phyloP scores from a whole-genome alignment of 192 early-diverging fungal genomes.

The Backusella tarrabulga region DNA sequence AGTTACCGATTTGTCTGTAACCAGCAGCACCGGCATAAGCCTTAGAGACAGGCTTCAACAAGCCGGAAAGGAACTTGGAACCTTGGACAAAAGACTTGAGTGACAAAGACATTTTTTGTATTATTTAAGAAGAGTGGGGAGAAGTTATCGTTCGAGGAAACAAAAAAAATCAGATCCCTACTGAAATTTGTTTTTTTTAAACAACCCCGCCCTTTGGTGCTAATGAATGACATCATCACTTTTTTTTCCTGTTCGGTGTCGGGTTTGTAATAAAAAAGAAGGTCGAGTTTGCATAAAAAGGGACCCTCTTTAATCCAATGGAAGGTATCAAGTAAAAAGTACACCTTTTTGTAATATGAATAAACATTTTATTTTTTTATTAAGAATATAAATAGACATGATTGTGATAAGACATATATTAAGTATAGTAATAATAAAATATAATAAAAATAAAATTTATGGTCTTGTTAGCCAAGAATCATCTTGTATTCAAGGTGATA shows the following conservation, averaged over 20 bases:
- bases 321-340: too few species aligned
- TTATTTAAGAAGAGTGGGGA: slow-evolving; percentile 9
- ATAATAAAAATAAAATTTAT: not conserved
- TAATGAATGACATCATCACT: slow-evolving; percentile 1
- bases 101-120: slow-evolving; percentile 34
- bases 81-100: slow-evolving; percentile 51
- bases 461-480: not conserved
- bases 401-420: too few species aligned
- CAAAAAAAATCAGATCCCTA: slow-evolving; percentile 8
- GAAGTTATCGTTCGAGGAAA: slow-evolving; percentile 6
- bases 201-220: not conserved
- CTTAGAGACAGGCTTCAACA: slow-evolving; percentile 61
- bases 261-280: not conserved
- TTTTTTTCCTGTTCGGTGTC: not conserved
- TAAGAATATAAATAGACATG: too few species aligned
- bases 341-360: too few species aligned
- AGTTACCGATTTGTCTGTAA: slow-evolving; percentile 67
- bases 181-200: slow-evolving; percentile 7
- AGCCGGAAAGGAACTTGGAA: slow-evolving; percentile 48
- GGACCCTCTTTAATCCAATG: too few species aligned
- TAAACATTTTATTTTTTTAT: too few species aligned
- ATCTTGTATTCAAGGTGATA: not conserved
- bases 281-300: not conserved
- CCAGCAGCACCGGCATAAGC: slow-evolving; percentile 66
- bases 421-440: too few species aligned